Evolutionary conservation across 495 filamentous ascomycete genomes (phyloP), one percentile per base, ranked within the genome.

Genomic region (Podospora pseudoanserina): DNA sequence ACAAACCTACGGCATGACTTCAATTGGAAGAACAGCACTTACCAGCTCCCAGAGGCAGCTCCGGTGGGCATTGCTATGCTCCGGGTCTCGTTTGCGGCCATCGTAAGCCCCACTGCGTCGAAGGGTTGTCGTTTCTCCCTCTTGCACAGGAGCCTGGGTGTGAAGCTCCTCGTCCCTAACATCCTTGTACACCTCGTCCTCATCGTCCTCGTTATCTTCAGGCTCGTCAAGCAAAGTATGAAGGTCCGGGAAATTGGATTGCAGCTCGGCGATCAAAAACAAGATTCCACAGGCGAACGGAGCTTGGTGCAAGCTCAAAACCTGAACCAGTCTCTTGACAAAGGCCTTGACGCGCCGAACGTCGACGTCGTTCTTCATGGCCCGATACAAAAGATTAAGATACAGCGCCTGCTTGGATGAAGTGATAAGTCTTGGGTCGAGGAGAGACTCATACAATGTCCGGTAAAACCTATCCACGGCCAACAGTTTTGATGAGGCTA

Each of bases 331-430:
- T 64, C 95, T 87, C 79, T 96, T 99, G 15, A 94, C 89, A 73
- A 98, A 99, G 5, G 95, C 94, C 78, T 97, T 96, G 63, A 97
- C 90, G 2, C 95, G 89, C 70, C 92, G 91, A 63, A 93, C 85
- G 74, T 92, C 93, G 3, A 92, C 82, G 71, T 99, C 95, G 7
- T 89, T 86, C 81, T 94, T 97, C 65, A 99, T 80, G 9, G 93
- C 85, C 68, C 91, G 89, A 83, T 91, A 97, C 0, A 99, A 79
- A 0, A 99, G 84, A 73, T 99, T 98, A 59, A 99, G 86, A 73
- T 97, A 98, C 65, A 99, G 81, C 1, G 93, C 88, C 75, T 99
- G 96, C 78, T 98, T 98, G 16, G 96, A 98, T 13, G 94, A 96
- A 2, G 85, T 91, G 55, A 92, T 80, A 2, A 99, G 87, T 18